Percentiles rank a stretch among this genome's conserved stretches.
Conservation (phyloP, 2,329 filamentous ascomycete species). For the Fonsecaea pedrosoi region DNA sequence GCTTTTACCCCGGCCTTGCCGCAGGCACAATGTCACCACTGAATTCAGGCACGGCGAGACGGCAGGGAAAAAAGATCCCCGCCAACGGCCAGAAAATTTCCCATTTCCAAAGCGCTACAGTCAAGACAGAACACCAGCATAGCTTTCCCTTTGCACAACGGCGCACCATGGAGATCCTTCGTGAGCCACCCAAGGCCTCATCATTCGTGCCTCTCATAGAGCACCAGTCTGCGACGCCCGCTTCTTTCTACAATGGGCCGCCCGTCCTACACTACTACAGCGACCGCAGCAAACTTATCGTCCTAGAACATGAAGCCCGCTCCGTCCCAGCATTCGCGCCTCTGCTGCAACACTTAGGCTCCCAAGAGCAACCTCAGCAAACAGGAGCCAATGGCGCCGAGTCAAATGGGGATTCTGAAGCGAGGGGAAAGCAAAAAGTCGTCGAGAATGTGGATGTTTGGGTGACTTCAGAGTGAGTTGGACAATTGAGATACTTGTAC, state of each 20-base stretch:
- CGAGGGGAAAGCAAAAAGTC: slow-evolving; percentile 39
- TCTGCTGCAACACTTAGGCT: slow-evolving; percentile 25
- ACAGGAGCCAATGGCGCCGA: slow-evolving; percentile 33
- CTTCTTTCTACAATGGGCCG: slow-evolving; percentile 55
- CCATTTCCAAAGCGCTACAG: neutral
- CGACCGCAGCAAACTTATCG: slow-evolving; percentile 52
- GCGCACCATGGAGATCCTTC: slow-evolving; percentile 52
- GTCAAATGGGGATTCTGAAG: slow-evolving; percentile 30
- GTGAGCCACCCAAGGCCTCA: slow-evolving; percentile 47
- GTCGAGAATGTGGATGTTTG: slow-evolving; percentile 53
- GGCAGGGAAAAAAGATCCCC: neutral
- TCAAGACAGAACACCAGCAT: neutral
- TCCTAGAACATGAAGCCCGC: slow-evolving; percentile 50
- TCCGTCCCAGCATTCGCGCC: slow-evolving; percentile 45
- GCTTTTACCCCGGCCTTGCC: neutral
- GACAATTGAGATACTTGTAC: neutral
- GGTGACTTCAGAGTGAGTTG: slow-evolving; percentile 56
- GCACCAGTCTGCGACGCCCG: slow-evolving; percentile 56
- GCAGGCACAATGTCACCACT: neutral
- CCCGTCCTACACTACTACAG: slow-evolving; percentile 57
- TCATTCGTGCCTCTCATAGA: slow-evolving; percentile 53
- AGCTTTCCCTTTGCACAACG: neutral
- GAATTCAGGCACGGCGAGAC: neutral
- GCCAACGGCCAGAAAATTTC: slow-evolving; percentile 6
- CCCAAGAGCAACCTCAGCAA: slow-evolving; percentile 7